These are phyloP conservation scores for Sanghuangporus baumii DNA, from an alignment of 1,284 basidiomycete genomes.

Conservation along the genomic window DNA sequence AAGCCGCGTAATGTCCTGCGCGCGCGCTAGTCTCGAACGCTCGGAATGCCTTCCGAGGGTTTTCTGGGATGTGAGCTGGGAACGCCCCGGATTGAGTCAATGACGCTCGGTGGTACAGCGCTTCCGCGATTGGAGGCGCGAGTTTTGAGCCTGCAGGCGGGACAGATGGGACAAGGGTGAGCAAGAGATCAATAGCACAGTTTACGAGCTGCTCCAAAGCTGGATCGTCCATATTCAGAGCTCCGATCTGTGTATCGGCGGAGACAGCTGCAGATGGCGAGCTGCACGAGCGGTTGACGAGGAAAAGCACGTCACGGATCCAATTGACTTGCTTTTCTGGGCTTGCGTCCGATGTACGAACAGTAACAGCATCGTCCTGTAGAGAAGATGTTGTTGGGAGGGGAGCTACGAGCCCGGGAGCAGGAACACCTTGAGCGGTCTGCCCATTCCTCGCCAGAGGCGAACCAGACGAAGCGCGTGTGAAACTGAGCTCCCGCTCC, in stretches of 20 bases:
- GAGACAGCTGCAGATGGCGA: constrained; percentile 31
- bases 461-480: background rate
- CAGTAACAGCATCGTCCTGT: constrained; percentile 35
- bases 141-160: constrained; percentile 26
- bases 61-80: constrained; percentile 54
- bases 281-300: constrained; percentile 55
- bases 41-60: constrained; percentile 76
- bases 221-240: constrained; percentile 55
- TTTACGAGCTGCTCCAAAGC: constrained; percentile 56
- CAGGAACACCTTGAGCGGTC: background rate
- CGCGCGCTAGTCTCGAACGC: constrained; percentile 82
- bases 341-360: constrained; percentile 49
- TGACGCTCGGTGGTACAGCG: constrained; percentile 69
- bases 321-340: constrained; percentile 65
- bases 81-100: constrained; percentile 66
- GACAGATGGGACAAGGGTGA: constrained; percentile 41
- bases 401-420: constrained; percentile 55
- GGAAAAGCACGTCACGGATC: constrained; percentile 74
- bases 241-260: constrained; percentile 37
- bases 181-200: constrained; percentile 57
- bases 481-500: background rate
- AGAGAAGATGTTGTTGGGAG: constrained; percentile 55
- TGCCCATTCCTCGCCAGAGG: background rate
- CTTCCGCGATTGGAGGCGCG: constrained; percentile 58
- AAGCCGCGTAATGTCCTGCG: constrained; percentile 65